Evolutionary conservation across 2,329 filamentous ascomycete species (phyloP).

Genomic region (Dothistroma septosporum): DNA sequence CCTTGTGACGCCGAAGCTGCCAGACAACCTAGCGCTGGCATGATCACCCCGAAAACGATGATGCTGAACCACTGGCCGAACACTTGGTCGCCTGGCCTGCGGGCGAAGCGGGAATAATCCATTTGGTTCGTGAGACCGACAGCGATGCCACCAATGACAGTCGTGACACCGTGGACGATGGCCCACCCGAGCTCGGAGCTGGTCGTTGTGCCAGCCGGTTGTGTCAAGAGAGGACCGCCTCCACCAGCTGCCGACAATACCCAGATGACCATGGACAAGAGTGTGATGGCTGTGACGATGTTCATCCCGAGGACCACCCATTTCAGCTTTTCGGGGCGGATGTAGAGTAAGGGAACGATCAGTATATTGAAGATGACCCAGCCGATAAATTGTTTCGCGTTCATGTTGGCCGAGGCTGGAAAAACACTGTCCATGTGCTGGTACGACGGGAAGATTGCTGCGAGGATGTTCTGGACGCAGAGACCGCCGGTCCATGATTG

Average conservation of each 20-base stretch:
- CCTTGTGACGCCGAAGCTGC: conserved; percentile 53
- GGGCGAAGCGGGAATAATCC: conserved; percentile 33
- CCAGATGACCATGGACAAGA: conserved; percentile 53
- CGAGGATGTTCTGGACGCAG: conserved; percentile 49
- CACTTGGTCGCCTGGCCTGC: conserved; percentile 41
- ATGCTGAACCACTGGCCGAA: conserved; percentile 45
- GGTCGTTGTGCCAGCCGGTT: conserved; percentile 27
- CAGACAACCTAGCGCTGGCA: conserved; percentile 54
- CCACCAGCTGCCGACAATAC: conserved; percentile 54
- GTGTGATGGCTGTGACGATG: conserved; percentile 47
- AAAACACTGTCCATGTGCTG: conserved; percentile 51
- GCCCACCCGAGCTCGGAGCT: conserved; percentile 42
- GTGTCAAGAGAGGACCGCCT: conserved; percentile 38
- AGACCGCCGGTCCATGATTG: conserved; percentile 61
- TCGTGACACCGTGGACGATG: conserved; percentile 40
- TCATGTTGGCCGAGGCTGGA: conserved; percentile 43
- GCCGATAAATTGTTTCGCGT: conserved; percentile 44
- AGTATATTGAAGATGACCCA: conserved; percentile 45
- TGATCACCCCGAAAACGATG: conserved; percentile 48
- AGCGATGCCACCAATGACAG: conserved; percentile 42
- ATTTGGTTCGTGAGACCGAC: conserved; percentile 46
- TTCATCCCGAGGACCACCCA: conserved; percentile 42
- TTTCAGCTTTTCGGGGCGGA: conserved; percentile 42
- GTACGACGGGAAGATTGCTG: conserved; percentile 57
- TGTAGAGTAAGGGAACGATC: conserved; percentile 45